These are phyloP conservation scores for Diaporthe sp. DNA, from an alignment of 2,329 filamentous ascomycete species.

Conservation along the genomic window DNA sequence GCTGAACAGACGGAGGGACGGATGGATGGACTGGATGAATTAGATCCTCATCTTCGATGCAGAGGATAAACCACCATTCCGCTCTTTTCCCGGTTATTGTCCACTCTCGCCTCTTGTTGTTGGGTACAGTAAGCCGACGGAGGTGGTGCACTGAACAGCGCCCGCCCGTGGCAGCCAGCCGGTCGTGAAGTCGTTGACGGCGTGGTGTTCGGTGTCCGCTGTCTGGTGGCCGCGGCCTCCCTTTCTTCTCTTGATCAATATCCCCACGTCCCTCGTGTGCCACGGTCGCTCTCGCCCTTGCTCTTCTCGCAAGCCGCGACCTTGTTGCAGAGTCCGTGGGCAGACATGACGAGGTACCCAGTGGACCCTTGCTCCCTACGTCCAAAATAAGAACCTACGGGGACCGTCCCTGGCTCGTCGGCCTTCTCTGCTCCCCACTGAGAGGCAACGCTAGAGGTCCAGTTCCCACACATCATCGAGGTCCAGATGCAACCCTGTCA, in stretches of 20 bases:
- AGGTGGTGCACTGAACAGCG: not conserved
- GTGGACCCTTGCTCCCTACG: slow-evolving; percentile 50
- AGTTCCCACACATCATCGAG: slow-evolving; percentile 56
- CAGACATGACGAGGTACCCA: slow-evolving; percentile 44
- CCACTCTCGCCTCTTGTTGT: no score
- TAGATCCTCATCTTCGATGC: slow-evolving; percentile 31
- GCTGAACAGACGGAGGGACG: slow-evolving; percentile 35
- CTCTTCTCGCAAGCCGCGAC: slow-evolving; percentile 38
- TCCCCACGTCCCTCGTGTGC: slow-evolving; percentile 35
- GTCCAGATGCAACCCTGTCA: slow-evolving; percentile 58
- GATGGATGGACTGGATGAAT: slow-evolving; percentile 38
- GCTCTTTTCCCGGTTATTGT: not conserved
- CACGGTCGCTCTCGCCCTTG: slow-evolving; percentile 33
- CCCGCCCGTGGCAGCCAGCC: not conserved
- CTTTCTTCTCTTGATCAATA: slow-evolving; percentile 39
- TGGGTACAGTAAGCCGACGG: not conserved
- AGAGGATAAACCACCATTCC: slow-evolving; percentile 25
- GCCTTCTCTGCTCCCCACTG: slow-evolving; percentile 49
- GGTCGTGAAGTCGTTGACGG: not conserved
- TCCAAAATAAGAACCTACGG: slow-evolving; percentile 50
- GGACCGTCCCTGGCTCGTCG: slow-evolving; percentile 50
- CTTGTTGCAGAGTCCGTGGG: slow-evolving; percentile 44
- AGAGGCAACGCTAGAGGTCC: slow-evolving; percentile 43
- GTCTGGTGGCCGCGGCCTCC: slow-evolving; percentile 21
- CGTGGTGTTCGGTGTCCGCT: not conserved